Evolutionary conservation across 2,329 filamentous ascomycete genomes (phyloP), one percentile per base, ranked within the genome.

Genomic region (Fusarium ramigenum): DNA sequence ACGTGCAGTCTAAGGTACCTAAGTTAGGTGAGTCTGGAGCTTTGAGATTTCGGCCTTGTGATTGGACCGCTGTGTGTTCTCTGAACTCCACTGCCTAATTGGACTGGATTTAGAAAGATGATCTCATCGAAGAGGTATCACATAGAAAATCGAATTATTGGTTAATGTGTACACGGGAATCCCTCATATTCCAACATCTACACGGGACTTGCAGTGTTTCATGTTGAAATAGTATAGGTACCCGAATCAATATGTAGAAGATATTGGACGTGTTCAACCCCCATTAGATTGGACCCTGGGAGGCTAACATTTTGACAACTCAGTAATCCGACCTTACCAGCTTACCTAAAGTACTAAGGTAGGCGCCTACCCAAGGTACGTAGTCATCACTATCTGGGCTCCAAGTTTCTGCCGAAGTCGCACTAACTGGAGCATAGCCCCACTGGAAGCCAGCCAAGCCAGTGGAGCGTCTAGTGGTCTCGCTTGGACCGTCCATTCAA

Each of bases 41-140:
- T 70, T 57, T 63, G 70, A 46, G 66, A 73, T 73, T 53, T 69
- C 66, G 75, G 74, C 66, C 68, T 75, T 75, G 70, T 77, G 72
- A 75, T 75, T 77, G 75, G 75, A 58, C 65, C 60, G 60, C 14
- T 66, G 69, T 66, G 66, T 71, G 52, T 28, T 34, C n/a, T 16
- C n/a, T 30, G 23, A 15, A 61, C 34, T 47, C 32, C 30, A 53
- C 44, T 52, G 30, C 21, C 30, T 16, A 23, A 37, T 16, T 32
- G 30, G 40, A 15, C 50, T 43, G 11, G 28, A 54, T 19, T 36
- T 12, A 36, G n/a, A 8, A 25, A 36, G 28, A 60, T 42, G 46
- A 32, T 54, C 47, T 40, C n/a, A 34, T 40, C 19, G 28, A 54
- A 30, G 46, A 54, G 52, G 36, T 16, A 54, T 30, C 18, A n/a